These are phyloP conservation scores for Linnemannia elongata DNA, from an alignment of 192 early-diverging fungal genomes.

Conservation along the genomic window DNA sequence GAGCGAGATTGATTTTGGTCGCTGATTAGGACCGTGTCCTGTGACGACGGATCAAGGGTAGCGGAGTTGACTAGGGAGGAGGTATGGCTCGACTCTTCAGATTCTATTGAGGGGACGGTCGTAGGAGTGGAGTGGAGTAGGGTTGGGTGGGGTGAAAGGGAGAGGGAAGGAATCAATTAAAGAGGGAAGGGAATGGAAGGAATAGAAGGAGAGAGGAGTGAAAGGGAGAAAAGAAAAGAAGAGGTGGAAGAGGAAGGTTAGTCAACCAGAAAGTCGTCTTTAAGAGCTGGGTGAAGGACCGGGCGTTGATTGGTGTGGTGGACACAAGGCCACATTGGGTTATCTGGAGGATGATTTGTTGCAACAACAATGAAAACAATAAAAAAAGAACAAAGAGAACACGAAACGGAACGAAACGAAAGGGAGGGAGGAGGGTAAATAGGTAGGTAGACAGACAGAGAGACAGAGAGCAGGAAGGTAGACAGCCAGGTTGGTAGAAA, in stretches of 20 bases:
- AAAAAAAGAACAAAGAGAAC: background rate
- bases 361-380: background rate
- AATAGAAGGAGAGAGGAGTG: background rate
- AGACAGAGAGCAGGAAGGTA: background rate
- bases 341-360: slow-evolving; percentile 3
- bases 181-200: background rate
- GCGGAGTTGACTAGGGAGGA: background rate
- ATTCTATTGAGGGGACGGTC: background rate
- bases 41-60: background rate
- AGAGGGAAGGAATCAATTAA: background rate
- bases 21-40: background rate
- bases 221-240: background rate
- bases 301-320: slow-evolving; percentile 6
- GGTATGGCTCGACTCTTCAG: slow-evolving; percentile 18
- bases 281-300: background rate
- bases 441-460: background rate
- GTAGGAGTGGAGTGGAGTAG: background rate
- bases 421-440: background rate
- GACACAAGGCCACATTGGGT: slow-evolving; percentile 10
- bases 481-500: background rate
- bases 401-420: slow-evolving; percentile 5
- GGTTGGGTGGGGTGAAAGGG: background rate
- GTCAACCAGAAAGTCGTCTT: background rate
- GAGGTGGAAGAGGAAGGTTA: background rate
- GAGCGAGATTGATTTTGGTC: background rate